Conservation (phyloP, 805 yeast genomes). For the Yarrowia osloensis region DNA sequence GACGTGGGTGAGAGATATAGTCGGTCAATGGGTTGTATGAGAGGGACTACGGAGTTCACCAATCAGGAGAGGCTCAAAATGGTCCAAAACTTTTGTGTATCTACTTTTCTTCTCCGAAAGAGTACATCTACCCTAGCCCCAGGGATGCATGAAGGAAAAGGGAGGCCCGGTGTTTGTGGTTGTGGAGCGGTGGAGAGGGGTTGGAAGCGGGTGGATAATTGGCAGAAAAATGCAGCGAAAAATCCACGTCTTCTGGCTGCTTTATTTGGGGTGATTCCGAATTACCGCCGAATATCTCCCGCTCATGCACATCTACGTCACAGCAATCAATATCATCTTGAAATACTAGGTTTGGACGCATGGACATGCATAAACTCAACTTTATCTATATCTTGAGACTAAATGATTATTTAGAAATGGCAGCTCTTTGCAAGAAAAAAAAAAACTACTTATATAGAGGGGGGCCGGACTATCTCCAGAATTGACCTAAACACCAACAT, state of each 20-base stretch:
- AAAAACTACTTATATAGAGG: not conserved
- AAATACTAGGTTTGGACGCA: not conserved
- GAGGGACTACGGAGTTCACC: no score
- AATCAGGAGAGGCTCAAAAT: no score
- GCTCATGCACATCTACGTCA: not conserved
- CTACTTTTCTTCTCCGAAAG: slow-evolving; percentile 12
- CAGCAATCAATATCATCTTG: not conserved
- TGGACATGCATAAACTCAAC: not conserved
- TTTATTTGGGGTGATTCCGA: not conserved
- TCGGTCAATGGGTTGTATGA: no score
- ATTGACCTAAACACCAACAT: no score
- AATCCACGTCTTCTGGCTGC: not conserved
- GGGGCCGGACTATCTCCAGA: no score
- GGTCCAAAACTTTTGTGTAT: no score
- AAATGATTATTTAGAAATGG: no score
- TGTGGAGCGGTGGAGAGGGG: not conserved
- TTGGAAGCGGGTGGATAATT: not conserved
- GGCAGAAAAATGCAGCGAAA: not conserved
- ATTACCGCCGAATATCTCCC: no score
- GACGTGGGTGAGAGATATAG: no score
- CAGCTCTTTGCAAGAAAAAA: no score
- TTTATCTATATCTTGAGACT: no score
- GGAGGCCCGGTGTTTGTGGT: not conserved
- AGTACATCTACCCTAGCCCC: slow-evolving; percentile 1
- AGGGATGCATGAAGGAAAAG: not conserved